Base-by-base conservation (phyloP, 1,284 basidiomycete genomes). In the Tilletia horrida region DNA sequence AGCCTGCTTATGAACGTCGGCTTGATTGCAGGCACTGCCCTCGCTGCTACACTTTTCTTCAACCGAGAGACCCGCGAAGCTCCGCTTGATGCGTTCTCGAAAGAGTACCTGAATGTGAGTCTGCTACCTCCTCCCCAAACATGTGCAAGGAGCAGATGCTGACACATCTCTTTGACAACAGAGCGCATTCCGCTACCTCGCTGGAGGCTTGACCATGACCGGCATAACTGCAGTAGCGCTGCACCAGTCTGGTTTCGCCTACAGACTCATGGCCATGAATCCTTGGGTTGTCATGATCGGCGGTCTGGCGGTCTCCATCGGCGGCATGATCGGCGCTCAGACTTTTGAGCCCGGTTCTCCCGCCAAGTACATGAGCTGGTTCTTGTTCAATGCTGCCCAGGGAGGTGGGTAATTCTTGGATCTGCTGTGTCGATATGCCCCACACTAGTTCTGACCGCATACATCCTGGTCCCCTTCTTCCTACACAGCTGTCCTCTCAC, bases 281-380 rank as follows among this genome's bases (percentile, higher is more conserved):
- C 92, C 92, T 64, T 94, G 90, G 91, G 83, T 91, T 44, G 90
- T 93, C 2, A 86, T 93, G 42, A 92, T 91, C 72, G 88, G 74
- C 11, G 90, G 91, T 80, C 86, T 93, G 42, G 90, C 87, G 43
- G 75, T 74, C 44, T 80, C 76, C n/a, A 83, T 84, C 62, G 83
- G 82, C 23, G 74, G 75, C 25, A 84, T 84, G 81, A 71, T 81
- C 35, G 80, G 81, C 25, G 78, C 79, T 35, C 80, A 79, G 66
- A 69, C 78, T 57, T 71, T 81, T 27, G 74, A 75, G 21, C 73
- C 77, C n/a, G 74, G 69, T 65, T 73, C 75, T 52, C 78, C 80
- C 1, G 63, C 72, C 87, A 81, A 80, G 76, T 70, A 73, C 9
- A 74, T 77, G 44, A 76, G 75, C 62, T 83, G 81, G 81, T 67